Base-by-base conservation (phyloP, 1,284 basidiomycete genomes). In the Leccinum solheimii region DNA sequence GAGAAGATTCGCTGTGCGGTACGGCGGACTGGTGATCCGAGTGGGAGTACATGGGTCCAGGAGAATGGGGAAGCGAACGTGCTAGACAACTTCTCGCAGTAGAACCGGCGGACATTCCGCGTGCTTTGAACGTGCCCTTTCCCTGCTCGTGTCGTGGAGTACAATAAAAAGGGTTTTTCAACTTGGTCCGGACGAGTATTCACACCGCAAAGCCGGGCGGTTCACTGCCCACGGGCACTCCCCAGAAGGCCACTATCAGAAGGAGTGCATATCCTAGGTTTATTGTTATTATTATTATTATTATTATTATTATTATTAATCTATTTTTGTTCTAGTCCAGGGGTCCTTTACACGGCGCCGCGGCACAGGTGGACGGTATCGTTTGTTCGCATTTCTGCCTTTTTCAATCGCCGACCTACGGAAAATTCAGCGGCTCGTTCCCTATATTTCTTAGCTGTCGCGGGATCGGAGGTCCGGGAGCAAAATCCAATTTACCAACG, bases 371-470 rank as follows among this genome's bases (percentile, higher is more conserved):
- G 65, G 68, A 70, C 21, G 19, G 61, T 55, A 55, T 54, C 61
- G 53, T 62, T 62, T 56, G 55, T 34, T 19, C 23, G 23, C 48
- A 50, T 26, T 50, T 26, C 48, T 50, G 48, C 48, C 65, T 60
- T 63, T 66, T 72, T 75, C 48, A 74, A 71, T 73, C 71, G 72
- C 69, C 71, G 71, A 76, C 63, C 34, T 55, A 48, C 55, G 64
- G 53, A 59, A 50, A 61, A 63, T 64, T 40, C 72, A 69, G 63
- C 68, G 69, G 61, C 55, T 50, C 60, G 13, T 27, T 10, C 50
- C 16, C 45, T 19, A 19, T 27, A n/a, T 53, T 34, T 21, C 52
- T 36, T 36, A 9, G 26, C 55, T 51, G 55, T 56, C 43, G 58
- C 58, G 10, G 26, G 48, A 61, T 59, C 67, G 69, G 63, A 57